A percentile compares a stretch with the other conserved stretches of the same genome.
These are phyloP conservation scores for Vitis rotundifolia DNA, from an alignment of 164 flowering plant genomes.

Conservation along the genomic window DNA sequence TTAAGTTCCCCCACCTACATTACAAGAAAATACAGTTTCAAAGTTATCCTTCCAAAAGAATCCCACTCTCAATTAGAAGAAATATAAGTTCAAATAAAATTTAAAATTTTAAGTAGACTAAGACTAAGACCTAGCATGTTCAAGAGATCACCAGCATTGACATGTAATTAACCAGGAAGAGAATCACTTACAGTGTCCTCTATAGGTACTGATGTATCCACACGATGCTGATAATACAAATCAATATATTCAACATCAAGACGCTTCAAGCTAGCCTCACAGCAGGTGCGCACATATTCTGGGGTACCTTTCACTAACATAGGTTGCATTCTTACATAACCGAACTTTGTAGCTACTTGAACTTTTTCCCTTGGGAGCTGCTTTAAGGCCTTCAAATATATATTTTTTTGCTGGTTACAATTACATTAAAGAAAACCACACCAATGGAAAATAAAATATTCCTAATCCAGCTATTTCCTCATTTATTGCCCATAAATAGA, in stretches of 20 bases:
- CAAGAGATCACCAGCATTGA: not conserved
- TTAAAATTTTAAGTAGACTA: too few species aligned
- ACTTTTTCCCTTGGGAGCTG: conserved; percentile 22
- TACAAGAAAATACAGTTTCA: not conserved
- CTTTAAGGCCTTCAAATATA: conserved; percentile 25
- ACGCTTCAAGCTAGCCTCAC: conserved; percentile 26
- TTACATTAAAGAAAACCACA: too few species aligned
- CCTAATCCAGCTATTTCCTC: too few species aligned
- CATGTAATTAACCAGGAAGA: not conserved
- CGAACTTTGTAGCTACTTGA: conserved; percentile 29
- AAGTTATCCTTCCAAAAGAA: not conserved
- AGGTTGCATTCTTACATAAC: not conserved
- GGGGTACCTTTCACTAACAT: conserved; percentile 17
- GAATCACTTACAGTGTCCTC: conserved; percentile 7
- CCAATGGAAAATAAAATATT: not conserved
- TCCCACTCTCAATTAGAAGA: not conserved
- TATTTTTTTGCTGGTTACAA: too few species aligned
- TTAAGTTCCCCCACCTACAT: conserved; percentile 38
- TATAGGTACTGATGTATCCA: conserved; percentile 21
- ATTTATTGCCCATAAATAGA: too few species aligned
- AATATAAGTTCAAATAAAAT: too few species aligned
- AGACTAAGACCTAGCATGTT: not conserved
- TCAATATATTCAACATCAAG: conserved; percentile 26
- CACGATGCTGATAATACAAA: conserved; percentile 27
- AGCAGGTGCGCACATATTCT: conserved; percentile 15